Conservation (phyloP, 208 protist species). For the Leishmania turanica region DNA sequence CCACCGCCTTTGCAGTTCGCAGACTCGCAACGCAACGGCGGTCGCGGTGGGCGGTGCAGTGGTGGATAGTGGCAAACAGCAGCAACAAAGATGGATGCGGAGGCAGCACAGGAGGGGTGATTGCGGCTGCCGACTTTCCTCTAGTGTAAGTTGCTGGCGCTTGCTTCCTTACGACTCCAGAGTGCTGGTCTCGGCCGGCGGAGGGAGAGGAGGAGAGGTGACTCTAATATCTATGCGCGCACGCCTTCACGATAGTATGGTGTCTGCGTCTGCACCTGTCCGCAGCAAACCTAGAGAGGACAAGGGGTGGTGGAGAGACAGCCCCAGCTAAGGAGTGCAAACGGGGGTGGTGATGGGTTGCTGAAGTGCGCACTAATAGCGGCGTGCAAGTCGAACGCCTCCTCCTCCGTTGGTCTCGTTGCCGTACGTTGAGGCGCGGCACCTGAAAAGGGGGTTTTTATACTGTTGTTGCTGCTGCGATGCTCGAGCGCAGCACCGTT, state of each 20-base stretch:
- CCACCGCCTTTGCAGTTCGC: not conserved
- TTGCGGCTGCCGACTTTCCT: not conserved
- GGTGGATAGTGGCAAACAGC: not conserved
- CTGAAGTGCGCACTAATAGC: not conserved
- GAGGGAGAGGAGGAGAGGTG: not conserved
- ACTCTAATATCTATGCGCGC: not conserved
- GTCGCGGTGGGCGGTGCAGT: not conserved
- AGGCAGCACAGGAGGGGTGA: not conserved
- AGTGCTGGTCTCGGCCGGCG: not conserved
- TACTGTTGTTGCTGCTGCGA: not conserved
- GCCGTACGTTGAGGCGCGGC: not conserved
- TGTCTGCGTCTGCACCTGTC: not conserved
- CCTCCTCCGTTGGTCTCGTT: not conserved
- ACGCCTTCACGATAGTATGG: not conserved
- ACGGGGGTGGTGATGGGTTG: not conserved
- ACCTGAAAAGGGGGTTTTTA: not conserved
- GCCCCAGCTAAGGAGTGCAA: not conserved
- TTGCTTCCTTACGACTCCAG: not conserved
- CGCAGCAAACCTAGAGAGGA: not conserved
- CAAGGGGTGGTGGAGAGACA: not conserved
- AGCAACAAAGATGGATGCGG: conserved; percentile 1
- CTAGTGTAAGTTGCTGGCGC: not conserved
- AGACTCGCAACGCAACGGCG: not conserved
- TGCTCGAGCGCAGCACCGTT: not conserved
- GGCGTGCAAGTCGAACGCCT: not conserved